Conservation (phyloP, 2,329 filamentous ascomycete species). For the Botryotinia narcissicola region DNA sequence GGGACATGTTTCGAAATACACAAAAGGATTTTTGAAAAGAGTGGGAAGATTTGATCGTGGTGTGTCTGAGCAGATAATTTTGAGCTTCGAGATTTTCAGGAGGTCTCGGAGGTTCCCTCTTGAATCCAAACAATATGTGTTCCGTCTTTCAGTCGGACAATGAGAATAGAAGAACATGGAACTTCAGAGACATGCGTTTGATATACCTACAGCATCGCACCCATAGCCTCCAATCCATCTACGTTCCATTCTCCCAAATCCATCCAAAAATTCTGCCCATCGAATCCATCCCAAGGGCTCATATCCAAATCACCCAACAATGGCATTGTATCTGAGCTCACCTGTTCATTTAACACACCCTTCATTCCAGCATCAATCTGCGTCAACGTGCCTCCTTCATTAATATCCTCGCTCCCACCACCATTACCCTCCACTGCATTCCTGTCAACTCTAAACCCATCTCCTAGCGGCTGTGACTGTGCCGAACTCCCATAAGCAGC, state of each 20-base stretch:
- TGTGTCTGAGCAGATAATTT: background rate
- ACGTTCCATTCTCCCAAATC: constrained; percentile 1
- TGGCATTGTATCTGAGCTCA: background rate
- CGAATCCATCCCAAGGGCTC: background rate
- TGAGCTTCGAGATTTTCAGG: background rate
- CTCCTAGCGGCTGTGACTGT: background rate
- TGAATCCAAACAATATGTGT: background rate
- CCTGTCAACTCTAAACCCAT: background rate
- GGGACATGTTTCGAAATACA: background rate
- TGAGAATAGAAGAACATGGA: background rate
- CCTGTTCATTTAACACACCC: background rate
- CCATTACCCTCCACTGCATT: background rate
- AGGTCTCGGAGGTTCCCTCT: background rate
- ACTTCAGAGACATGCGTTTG: background rate
- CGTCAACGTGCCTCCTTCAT: background rate
- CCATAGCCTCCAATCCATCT: background rate
- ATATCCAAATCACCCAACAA: background rate
- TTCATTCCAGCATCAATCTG: background rate
- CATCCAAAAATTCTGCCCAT: constrained; percentile 3
- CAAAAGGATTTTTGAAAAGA: background rate
- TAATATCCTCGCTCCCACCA: background rate
- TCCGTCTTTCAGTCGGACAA: background rate
- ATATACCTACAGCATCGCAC: background rate
- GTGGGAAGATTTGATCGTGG: background rate
- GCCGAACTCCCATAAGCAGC: background rate